phyloP scores from a whole-genome alignment of 1,284 basidiomycete genomes.

The Takashimella koratensis region DNA sequence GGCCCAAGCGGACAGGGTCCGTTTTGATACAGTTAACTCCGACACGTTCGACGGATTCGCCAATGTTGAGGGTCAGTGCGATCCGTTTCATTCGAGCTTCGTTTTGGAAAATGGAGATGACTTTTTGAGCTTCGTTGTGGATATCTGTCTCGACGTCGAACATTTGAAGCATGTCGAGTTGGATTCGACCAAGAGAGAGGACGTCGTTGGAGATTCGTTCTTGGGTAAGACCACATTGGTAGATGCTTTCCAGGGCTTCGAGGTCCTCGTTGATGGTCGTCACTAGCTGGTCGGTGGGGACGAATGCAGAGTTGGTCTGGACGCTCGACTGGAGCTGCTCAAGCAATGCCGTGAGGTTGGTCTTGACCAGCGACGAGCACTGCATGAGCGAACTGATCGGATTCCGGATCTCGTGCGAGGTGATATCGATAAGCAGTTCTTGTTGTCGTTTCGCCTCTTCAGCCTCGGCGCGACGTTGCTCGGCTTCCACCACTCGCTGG shows the following conservation, averaged over 20 bases:
- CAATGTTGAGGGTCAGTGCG: constrained; percentile 6
- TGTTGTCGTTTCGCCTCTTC: constrained; percentile 46
- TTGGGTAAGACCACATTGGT: constrained; percentile 38
- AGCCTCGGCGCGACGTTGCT: constrained; percentile 42
- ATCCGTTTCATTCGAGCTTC: constrained; percentile 42
- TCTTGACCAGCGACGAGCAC: constrained; percentile 45
- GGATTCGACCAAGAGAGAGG: constrained; percentile 43
- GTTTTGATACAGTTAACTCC: constrained; percentile 15
- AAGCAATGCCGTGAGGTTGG: constrained; percentile 34
- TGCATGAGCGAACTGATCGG: constrained; percentile 20
- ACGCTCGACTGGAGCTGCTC: constrained; percentile 24
- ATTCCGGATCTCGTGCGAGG: constrained; percentile 43
- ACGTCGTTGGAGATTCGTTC: constrained; percentile 48
- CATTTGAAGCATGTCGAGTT: constrained; percentile 28
- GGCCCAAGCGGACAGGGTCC: constrained; percentile 27
- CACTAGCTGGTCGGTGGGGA: constrained; percentile 14
- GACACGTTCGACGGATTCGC: constrained; percentile 4
- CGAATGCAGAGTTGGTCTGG: not conserved
- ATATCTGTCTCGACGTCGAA: constrained; percentile 32
- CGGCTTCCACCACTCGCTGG: constrained; percentile 39
- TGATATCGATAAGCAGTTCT: constrained; percentile 48
- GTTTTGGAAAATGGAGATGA: constrained; percentile 38
- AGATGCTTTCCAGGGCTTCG: constrained; percentile 20
- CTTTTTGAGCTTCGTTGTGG: constrained; percentile 25
- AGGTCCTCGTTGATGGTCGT: constrained; percentile 14